Percentiles rank a stretch among this genome's conserved stretches.
Conservation (phyloP, 495 filamentous ascomycete genomes). For the Durotheca rogersii region DNA sequence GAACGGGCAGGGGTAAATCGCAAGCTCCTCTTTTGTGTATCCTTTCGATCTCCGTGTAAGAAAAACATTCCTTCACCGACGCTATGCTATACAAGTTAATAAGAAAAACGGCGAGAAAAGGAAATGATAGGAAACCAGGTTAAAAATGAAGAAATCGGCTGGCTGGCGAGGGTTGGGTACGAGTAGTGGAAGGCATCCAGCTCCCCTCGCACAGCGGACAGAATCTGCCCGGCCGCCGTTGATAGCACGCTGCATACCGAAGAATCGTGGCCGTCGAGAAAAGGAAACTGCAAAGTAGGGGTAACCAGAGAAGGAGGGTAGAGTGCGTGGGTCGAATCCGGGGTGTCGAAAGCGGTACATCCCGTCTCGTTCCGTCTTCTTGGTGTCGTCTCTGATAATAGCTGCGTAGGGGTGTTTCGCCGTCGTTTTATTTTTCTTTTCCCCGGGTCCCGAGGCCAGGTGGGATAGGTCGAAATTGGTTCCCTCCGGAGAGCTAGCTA, state of each 20-base stretch:
- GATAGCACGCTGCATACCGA: slow-evolving; percentile 12
- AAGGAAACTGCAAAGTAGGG: too few species aligned
- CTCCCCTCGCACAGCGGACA: slow-evolving; percentile 14
- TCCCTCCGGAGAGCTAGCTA: slow-evolving; percentile 28
- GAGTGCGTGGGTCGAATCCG: too few species aligned
- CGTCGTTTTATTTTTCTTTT: too few species aligned
- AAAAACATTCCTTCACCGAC: slow-evolving; percentile 20
- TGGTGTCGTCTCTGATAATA: slow-evolving; percentile 32
- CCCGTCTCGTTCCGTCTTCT: slow-evolving; percentile 19
- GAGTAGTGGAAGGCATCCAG: slow-evolving; percentile 18
- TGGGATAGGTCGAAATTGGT: slow-evolving; percentile 22
- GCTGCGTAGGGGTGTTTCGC: slow-evolving; percentile 15
- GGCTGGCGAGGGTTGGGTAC: neutral
- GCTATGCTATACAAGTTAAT: slow-evolving; percentile 29
- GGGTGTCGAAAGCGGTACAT: too few species aligned
- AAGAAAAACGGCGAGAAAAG: slow-evolving; percentile 4
- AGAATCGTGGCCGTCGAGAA: slow-evolving; percentile 15
- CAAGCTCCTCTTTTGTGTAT: slow-evolving; percentile 25
- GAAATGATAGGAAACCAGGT: slow-evolving; percentile 2
- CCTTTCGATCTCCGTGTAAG: slow-evolving; percentile 22
- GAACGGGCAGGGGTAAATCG: slow-evolving; percentile 13
- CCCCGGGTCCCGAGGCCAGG: too few species aligned
- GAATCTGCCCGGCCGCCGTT: slow-evolving; percentile 5
- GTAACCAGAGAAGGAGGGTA: slow-evolving; percentile 4
- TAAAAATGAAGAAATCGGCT: too few species aligned